phyloP scores from a whole-genome alignment of 1,284 basidiomycete species.

The Vanrija humicola region DNA sequence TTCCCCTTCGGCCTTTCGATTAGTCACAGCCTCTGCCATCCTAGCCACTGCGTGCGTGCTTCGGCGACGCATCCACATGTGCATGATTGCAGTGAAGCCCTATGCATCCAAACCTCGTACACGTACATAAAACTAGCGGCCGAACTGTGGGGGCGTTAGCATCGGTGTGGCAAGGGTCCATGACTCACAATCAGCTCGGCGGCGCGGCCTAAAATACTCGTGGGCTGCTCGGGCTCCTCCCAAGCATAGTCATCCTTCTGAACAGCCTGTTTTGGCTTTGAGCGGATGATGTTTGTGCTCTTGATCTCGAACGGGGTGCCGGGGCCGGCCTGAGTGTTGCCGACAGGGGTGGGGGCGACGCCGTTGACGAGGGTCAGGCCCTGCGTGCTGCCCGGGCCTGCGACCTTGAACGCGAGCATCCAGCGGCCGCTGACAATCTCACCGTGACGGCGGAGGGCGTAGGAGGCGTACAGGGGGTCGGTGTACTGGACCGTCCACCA shows the following conservation, averaged over 20 bases:
- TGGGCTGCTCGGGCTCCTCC: constrained; percentile 33
- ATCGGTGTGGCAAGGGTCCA: background rate
- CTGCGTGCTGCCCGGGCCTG: constrained; percentile 20
- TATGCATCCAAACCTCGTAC: constrained; percentile 17
- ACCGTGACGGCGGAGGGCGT: constrained; percentile 38
- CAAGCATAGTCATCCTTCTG: constrained; percentile 31
- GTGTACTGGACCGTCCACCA: constrained; percentile 39
- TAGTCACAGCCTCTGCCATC: background rate
- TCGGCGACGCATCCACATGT: background rate
- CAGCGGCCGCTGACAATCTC: constrained; percentile 39
- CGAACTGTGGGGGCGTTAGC: constrained; percentile 18
- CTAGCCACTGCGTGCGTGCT: background rate
- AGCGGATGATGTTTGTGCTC: constrained; percentile 21
- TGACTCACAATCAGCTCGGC: constrained; percentile 23
- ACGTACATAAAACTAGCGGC: constrained; percentile 11
- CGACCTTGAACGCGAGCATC: constrained; percentile 43
- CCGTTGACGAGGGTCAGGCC: constrained; percentile 24
- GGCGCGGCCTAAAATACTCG: constrained; percentile 19
- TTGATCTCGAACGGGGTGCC: constrained; percentile 29
- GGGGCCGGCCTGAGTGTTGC: constrained; percentile 2
- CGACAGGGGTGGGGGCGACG: background rate
- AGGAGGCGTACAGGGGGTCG: constrained; percentile 28
- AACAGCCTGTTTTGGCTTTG: constrained; percentile 15
- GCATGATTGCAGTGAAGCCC: constrained; percentile 7
- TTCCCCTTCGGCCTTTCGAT: background rate